Base-by-base conservation (phyloP, 805 yeast species). In the Naumovozyma castellii region DNA sequence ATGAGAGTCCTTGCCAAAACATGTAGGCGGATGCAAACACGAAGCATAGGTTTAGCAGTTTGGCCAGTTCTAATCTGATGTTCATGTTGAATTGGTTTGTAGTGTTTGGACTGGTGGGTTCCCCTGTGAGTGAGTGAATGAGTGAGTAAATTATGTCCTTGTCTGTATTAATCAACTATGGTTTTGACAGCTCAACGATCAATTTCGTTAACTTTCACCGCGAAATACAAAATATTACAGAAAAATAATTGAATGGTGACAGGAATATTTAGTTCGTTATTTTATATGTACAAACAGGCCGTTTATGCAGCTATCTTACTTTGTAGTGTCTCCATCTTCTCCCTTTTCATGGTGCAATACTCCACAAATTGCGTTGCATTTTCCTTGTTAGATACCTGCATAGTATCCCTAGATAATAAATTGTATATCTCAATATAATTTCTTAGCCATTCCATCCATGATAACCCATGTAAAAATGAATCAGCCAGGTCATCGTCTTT, bases 21-120 rank as follows among this genome's bases (percentile, higher is more conserved):
- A 92, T 83, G 62, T 78, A 92, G 1, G 97, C 95, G 0, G 94
- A 78, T 9, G 95, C 74, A 42, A 87, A 72, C 34, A 86, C 88
- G 67, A 84, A 78, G 13, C 84, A 76, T 53, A 92, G 68, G 47
- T 76, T 76, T 41, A 90, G 71, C 29, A 76, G 68, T 58, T 84
- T 86, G n/a, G 72, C 55, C 45, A 79, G 61, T 54, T 78, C 79
- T 40, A 68, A 68, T 54, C 84, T 72, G 35, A 79, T 54, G 51
- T 78, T 76, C 83, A 78, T 78, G 13, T n/a, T 8, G 5, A 18
- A 18, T 33, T 33, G 13, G 8, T 33, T 33, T 33, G 18, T 33
- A 10, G 20, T 33, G 18, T 34, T 34, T 18, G 8, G 4, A 13
- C 20, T 34, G 14, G 18, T 32, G 17, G 15, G 34, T 32, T 14